These are phyloP conservation scores for Coemansia sp. DNA, from an alignment of 192 early-diverging fungal genomes.

Conservation along the genomic window DNA sequence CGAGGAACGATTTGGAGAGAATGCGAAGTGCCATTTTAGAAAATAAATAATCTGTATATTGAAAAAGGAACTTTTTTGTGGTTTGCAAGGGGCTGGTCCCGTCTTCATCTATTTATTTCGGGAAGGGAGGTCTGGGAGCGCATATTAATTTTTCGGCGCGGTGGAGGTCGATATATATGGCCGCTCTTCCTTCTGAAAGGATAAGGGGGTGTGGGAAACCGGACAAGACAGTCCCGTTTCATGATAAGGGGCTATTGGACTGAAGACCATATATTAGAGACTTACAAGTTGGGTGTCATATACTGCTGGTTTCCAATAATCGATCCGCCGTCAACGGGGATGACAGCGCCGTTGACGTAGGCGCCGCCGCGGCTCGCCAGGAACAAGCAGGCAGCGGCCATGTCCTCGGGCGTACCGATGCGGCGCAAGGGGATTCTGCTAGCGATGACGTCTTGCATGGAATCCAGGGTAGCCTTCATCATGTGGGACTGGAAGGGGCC, in stretches of 20 bases:
- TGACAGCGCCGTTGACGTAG: constrained; percentile 80
- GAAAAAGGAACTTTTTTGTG: background rate
- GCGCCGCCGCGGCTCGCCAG: constrained; percentile 71
- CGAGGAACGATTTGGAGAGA: constrained; percentile 28
- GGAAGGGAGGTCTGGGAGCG: background rate
- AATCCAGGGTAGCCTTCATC: constrained; percentile 67
- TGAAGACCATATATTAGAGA: background rate
- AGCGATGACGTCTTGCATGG: constrained; percentile 57
- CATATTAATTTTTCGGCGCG: constrained; percentile 4
- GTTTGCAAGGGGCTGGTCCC: background rate
- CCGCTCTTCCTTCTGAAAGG: background rate
- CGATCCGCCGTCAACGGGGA: constrained; percentile 82
- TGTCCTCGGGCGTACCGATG: constrained; percentile 81
- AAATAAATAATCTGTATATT: constrained; percentile 3
- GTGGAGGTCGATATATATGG: background rate
- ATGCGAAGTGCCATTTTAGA: constrained; percentile 34
- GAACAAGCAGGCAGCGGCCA: constrained; percentile 84
- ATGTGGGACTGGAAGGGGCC: constrained; percentile 77
- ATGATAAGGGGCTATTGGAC: background rate
- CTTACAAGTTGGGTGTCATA: constrained; percentile 15
- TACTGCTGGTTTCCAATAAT: constrained; percentile 32
- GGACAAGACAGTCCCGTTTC: background rate
- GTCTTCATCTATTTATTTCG: background rate
- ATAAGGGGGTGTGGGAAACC: background rate
- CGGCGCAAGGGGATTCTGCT: constrained; percentile 64